A percentile compares a stretch with the other conserved stretches of the same genome.
Evolutionary conservation across 2,329 filamentous ascomycete genomes (phyloP).

Genomic region (Lojkania enalia): DNA sequence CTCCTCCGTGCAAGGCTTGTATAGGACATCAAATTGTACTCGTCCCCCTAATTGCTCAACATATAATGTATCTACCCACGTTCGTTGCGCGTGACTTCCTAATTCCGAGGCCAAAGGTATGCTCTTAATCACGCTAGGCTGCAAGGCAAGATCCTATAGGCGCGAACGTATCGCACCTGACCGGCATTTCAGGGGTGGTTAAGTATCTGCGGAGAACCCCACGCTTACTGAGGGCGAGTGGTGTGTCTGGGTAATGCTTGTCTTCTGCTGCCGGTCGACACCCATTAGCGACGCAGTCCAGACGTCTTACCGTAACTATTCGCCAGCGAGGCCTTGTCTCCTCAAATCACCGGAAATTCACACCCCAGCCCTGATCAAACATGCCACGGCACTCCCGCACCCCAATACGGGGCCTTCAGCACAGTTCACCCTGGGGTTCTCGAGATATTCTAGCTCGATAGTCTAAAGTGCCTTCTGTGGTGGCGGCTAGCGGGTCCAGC

Average conservation of each 20-base stretch:
- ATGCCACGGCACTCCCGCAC: slow-evolving; percentile 21
- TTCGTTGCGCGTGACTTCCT: too few relatives aligned
- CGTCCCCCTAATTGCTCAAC: not conserved
- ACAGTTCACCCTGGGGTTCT: slow-evolving; percentile 13
- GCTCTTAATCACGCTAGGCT: not conserved
- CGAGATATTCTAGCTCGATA: slow-evolving; percentile 15
- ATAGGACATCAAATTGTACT: not conserved
- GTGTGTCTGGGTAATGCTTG: slow-evolving; percentile 17
- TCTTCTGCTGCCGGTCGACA: slow-evolving; percentile 14
- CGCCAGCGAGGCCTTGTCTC: slow-evolving; percentile 16
- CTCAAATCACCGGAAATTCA: slow-evolving; percentile 22
- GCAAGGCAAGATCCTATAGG: not conserved
- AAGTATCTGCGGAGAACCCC: slow-evolving; percentile 21
- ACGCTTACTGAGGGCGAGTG: slow-evolving; percentile 13
- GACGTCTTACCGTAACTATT: slow-evolving; percentile 12
- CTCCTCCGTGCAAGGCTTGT: not conserved
- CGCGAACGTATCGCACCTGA: slow-evolving; percentile 3
- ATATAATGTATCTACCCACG: not conserved
- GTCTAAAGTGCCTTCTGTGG: slow-evolving; percentile 19
- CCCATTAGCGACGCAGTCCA: slow-evolving; percentile 17
- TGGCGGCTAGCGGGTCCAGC: slow-evolving; percentile 17
- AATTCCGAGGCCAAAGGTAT: too few relatives aligned
- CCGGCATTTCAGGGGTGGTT: slow-evolving; percentile 10
- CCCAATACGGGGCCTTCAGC: slow-evolving; percentile 11
- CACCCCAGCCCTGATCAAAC: slow-evolving; percentile 16